Base-by-base conservation (phyloP, 345 rosid species). In the Aegle marmelos region DNA sequence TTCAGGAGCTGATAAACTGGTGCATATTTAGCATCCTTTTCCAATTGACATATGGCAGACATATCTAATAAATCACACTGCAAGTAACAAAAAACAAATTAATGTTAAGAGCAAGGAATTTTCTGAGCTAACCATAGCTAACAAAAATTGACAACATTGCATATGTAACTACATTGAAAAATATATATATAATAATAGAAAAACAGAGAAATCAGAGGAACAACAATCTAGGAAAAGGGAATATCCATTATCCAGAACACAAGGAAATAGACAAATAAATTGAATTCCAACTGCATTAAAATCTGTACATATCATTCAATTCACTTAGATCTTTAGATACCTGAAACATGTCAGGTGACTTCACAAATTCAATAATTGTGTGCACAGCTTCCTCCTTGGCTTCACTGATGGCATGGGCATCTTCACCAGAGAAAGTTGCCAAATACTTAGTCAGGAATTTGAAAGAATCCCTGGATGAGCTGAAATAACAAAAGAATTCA, bases 1-100 rank as follows among this genome's bases (percentile, higher is more conserved):
- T 93, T 89, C 72, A 94, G 86, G 58, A 97, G 98, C 84, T 91
- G 93, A 86, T 90, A 94, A 34, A 89, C 90, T 61, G 87, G 77
- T 19, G 90, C 88, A 84, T 93, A 79, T 77, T 90, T 90, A 25
- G 87, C 86, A 83, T 91, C 98, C 76, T 88, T 89, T 88, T 97
- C 98, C 80, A 97, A 78, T 82, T 94, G 98, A 64, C 80, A 85
- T 24, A 97, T 84, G 5, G 98, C 98, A 70, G 92, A 96, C 93
- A 94, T 87, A 79, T 90, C 99, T 85, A 97, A 83, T 68, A 97
- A 82, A 83, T 94, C 97, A 82, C 97, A 97, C 99, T 97, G 93
- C 87, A 91, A 74, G 56, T 22, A 41, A 75, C 24, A 58, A 70
- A 50, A 80, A 13, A 74, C 50, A 11, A 61, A 50, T 56, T n/a